phyloP scores from a whole-genome alignment of 1,139 yeast genomes.

The Kluyveromyces sp. region DNA sequence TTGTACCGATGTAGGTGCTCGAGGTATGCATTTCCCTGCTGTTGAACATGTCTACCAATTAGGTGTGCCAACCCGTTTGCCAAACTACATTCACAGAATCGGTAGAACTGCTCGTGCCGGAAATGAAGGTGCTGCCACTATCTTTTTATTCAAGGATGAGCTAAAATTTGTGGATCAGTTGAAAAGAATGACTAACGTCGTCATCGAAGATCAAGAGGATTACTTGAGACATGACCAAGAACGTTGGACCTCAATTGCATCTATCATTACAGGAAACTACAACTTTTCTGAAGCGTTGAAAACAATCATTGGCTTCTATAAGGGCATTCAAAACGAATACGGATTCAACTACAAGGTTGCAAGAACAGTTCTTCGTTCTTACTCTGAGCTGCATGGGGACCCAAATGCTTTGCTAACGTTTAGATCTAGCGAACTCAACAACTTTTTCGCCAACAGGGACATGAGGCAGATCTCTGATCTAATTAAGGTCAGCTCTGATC shows the following conservation, averaged over 20 bases:
- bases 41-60: conserved; percentile 78
- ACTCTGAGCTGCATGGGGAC: conserved; percentile 22
- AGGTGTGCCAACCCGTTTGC: conserved; percentile 64
- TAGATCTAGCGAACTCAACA: conserved; percentile 4
- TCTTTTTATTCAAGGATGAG: conserved; percentile 47
- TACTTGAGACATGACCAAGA: conserved; percentile 28
- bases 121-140: conserved; percentile 57
- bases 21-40: conserved; percentile 91
- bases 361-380: conserved; percentile 23
- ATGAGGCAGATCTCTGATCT: not conserved
- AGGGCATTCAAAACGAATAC: conserved; percentile 21
- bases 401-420: conserved; percentile 19
- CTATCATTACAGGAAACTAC: conserved; percentile 23
- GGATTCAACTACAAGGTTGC: conserved; percentile 16
- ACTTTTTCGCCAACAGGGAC: conserved; percentile 6
- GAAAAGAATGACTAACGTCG: conserved; percentile 42
- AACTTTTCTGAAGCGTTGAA: conserved; percentile 21
- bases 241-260: conserved; percentile 22
- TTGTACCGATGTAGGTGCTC: conserved; percentile 90
- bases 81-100: conserved; percentile 83
- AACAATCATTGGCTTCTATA: conserved; percentile 26
- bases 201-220: conserved; percentile 38
- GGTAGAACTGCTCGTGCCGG: conserved; percentile 98
- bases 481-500: not conserved
- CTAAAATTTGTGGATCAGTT: conserved; percentile 41